Evolutionary conservation across 2,329 filamentous ascomycete species (phyloP), one percentile per base, ranked within the genome.

Genomic region (Sporothrix protearum): DNA sequence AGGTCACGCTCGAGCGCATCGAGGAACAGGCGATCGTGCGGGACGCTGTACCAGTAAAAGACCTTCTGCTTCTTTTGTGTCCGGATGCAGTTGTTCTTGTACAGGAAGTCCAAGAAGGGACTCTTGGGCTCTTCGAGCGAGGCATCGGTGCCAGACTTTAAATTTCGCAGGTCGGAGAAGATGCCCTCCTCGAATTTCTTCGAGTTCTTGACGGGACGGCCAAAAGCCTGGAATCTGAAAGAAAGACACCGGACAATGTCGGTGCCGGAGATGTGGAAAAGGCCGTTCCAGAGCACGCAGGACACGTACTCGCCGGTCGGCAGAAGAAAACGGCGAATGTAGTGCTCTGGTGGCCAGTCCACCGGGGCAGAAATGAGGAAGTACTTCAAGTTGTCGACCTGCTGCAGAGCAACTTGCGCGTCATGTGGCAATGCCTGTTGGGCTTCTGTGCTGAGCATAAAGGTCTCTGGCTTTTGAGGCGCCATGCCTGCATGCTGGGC

Each of bases 31-130:
- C 96, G 90, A 82, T 99, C 96, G 81, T 99, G 96, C 1, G 96
- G 96, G 64, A 99, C 96, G 84, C 94, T 97, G 84, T 98, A 99
- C 96, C 96, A 99, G 85, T 98, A 99, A 80, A 99, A 99, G 76
- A 99, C 96, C 86, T 99, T 99, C 80, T 99, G 96, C 87, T 99
- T 99, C 89, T 99, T 99, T 83, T 99, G 96, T 49, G 96, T 99
- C 77, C 96, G 91, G 77, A 99, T 99, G 87, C 96, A 99, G 86
- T 99, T 99, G 88, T 99, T 99, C 88, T 99, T 99, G 89, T 99
- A 99, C 59, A 99, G 87, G 81, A 98, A 99, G 82, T 99, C 96
- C 74, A 99, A 88, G 83, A 99, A 99, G 1, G 92, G 91, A 83
- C 95, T 98, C 87, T 99, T 99, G 71, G 96, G 96, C 85, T 99